These are phyloP conservation scores for Allium sativum DNA, from an alignment of 106 monocot genomes.

Conservation along the genomic window DNA sequence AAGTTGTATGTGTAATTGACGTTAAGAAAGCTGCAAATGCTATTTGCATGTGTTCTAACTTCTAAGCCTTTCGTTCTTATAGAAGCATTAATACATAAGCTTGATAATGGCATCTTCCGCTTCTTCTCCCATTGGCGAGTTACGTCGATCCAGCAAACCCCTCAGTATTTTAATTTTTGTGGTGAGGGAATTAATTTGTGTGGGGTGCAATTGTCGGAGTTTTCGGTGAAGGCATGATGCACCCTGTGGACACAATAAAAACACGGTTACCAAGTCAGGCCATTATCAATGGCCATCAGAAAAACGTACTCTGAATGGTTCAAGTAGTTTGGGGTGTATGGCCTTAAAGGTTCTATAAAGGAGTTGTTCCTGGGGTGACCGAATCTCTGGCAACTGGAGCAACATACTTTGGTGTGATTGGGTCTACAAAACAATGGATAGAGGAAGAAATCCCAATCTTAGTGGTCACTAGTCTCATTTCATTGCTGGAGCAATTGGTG, in stretches of 20 bases:
- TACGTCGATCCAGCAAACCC: too few species aligned
- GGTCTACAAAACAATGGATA: constrained; percentile 83
- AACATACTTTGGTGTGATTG: constrained; percentile 96
- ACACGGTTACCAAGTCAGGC: constrained; percentile 89
- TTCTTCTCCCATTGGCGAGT: too few species aligned
- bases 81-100: too few species aligned
- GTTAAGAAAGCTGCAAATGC: too few species aligned
- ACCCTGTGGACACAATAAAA: constrained; percentile 89
- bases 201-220: constrained; percentile 92
- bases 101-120: too few species aligned
- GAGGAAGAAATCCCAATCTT: constrained; percentile 75
- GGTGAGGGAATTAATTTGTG: constrained; percentile 78
- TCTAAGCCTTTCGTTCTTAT: too few species aligned
- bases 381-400: constrained; percentile 96
- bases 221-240: constrained; percentile 98
- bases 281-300: constrained; percentile 58
- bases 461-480: constrained; percentile 92
- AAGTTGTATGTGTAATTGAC: too few species aligned
- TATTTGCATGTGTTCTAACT: too few species aligned
- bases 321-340: constrained; percentile 68
- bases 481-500: constrained; percentile 89
- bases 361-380: constrained; percentile 64
- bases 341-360: constrained; percentile 80
- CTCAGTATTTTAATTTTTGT: too few species aligned
- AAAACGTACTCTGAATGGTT: constrained; percentile 76